These are phyloP conservation scores for Xylogone sp. DNA, from an alignment of 2,329 filamentous ascomycete species.

Conservation along the genomic window DNA sequence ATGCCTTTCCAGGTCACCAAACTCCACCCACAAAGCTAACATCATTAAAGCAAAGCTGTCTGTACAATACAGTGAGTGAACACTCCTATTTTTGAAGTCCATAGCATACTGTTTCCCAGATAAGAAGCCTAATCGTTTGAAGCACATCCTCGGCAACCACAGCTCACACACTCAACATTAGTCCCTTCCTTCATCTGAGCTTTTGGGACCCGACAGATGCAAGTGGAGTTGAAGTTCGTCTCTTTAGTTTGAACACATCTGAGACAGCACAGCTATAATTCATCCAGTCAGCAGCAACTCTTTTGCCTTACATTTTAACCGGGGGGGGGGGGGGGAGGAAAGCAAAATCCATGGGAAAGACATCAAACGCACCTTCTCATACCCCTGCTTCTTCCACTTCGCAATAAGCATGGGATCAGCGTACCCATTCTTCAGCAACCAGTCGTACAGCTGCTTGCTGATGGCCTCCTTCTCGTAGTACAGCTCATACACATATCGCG, in stretches of 20 bases:
- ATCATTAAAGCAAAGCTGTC: neutral
- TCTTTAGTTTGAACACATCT: conserved; percentile 99
- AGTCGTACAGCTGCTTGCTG: conserved; percentile 87
- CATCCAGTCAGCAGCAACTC: too few relatives aligned
- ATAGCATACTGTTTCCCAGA: neutral
- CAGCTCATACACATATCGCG: conserved; percentile 90
- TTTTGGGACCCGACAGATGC: conserved; percentile 91
- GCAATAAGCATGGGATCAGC: conserved; percentile 94
- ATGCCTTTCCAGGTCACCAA: neutral
- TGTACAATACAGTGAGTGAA: too few relatives aligned
- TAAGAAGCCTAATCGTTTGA: conserved; percentile 63
- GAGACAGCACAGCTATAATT: conserved; percentile 80
- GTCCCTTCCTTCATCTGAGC: conserved; percentile 87
- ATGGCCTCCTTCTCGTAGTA: conserved; percentile 99
- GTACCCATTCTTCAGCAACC: conserved; percentile 93
- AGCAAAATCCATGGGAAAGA: conserved; percentile 13
- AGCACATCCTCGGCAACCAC: conserved; percentile 86
- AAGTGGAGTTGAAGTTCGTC: conserved; percentile 97
- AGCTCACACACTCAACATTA: conserved; percentile 90
- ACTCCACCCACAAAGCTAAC: neutral
- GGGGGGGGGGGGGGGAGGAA: too few relatives aligned
- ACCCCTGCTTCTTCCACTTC: conserved; percentile 99
- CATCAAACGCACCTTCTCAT: conserved; percentile 74
- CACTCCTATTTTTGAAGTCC: too few relatives aligned
- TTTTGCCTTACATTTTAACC: too few relatives aligned